phyloP scores from a whole-genome alignment of 805 yeast species.

The Metschnikowia kunwiensis region DNA sequence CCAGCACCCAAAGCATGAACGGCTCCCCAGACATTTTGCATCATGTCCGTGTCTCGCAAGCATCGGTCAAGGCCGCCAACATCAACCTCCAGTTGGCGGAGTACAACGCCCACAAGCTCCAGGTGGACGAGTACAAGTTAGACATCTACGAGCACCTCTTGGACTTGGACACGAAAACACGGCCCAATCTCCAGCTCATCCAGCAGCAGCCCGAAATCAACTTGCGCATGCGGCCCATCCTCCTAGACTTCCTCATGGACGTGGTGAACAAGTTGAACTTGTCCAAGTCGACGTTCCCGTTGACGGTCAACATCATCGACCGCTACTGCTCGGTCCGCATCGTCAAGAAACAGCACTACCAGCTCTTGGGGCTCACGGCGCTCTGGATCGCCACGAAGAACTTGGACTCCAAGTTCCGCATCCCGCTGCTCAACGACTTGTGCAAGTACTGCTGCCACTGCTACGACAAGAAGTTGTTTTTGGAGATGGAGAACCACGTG shows the following conservation, averaged over 20 bases:
- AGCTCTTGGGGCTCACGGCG: conserved; percentile 42
- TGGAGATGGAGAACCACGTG: conserved; percentile 68
- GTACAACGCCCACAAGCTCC: conserved; percentile 41
- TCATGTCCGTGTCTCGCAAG: conserved; percentile 28
- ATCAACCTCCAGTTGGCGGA: conserved; percentile 44
- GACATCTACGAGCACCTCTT: conserved; percentile 40
- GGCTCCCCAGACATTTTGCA: conserved; percentile 17
- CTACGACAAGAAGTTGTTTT: conserved; percentile 53
- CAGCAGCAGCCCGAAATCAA: conserved; percentile 48
- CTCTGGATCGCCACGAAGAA: conserved; percentile 46
- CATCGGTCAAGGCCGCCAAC: conserved; percentile 37
- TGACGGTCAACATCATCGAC: conserved; percentile 44
- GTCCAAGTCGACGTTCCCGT: conserved; percentile 41
- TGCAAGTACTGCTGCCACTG: conserved; percentile 57
- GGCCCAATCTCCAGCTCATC: conserved; percentile 29
- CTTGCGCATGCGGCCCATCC: conserved; percentile 41
- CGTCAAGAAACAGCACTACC: conserved; percentile 45
- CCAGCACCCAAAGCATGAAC: conserved; percentile 15
- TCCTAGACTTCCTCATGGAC: conserved; percentile 44
- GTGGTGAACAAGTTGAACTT: conserved; percentile 40
- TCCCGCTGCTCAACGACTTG: conserved; percentile 51
- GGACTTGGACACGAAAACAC: conserved; percentile 20
- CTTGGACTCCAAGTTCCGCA: conserved; percentile 54
- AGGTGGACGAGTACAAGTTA: conserved; percentile 44
- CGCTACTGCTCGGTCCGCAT: conserved; percentile 44